Base-by-base conservation (phyloP, 805 yeast genomes). In the Kodamaea jinghongensis region DNA sequence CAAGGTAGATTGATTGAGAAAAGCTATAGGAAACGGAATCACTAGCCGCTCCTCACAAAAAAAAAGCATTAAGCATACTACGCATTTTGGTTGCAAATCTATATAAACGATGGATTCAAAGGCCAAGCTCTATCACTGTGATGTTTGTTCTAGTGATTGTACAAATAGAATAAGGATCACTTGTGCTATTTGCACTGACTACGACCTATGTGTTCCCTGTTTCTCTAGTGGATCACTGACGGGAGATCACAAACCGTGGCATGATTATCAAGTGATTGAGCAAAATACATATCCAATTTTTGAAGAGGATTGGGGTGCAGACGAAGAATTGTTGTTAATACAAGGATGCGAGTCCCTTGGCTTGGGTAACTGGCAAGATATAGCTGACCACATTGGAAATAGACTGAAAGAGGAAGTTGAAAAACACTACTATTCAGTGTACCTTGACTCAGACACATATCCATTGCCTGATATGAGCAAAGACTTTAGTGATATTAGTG, bases 131-230 rank as follows among this genome's bases (percentile, higher is more conserved):
- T 88, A 78, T 60, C 96, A 88, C 58, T 93, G 99, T 65, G 99
- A 93, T 63, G 88, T 88, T 9, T 93, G 99, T 58, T 83, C 96
- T n/a, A 75, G 95, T 1, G 99, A 93, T 61, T 86, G 97, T 58
- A 90, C 98, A 1, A 82, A 90, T 54, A 69, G 97, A 49, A 93
- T 93, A 34, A 75, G 98, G 46, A 82, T 93, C 34, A 74, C 85
- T 37, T 93, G 99, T 70, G 98, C 97, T 0, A 83, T 80, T 25
- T 95, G 99, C 63, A 71, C 79, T 3, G 98, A 91, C 60, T 93
- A 91, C 55, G 99, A 93, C 60, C 68, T 93, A n/a, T 93, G 99
- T 70, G 98, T 95, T 4, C 96, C 96, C 2, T 93, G 99, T 61
- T 93, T 93, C 65, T 83, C 96, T 2, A 76, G 80, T 41, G 99